A percentile compares a stretch with the other conserved stretches of the same genome.
Conservation (phyloP, 495 filamentous ascomycete species). For the Friedmanniomyces endolithicus region DNA sequence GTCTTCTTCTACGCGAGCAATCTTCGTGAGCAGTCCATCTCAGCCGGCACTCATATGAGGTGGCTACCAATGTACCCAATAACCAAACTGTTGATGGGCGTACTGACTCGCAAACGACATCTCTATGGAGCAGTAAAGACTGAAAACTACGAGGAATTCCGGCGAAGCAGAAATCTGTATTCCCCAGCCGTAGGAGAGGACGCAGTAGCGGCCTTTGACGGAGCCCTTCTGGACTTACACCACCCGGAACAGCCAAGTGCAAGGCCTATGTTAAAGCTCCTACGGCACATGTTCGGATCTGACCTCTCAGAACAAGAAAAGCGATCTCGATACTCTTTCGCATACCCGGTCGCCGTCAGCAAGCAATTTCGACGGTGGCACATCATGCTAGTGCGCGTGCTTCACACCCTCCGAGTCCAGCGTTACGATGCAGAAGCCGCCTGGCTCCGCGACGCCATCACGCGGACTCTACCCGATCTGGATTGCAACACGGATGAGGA, state of each 20-base stretch:
- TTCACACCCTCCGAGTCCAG: background rate
- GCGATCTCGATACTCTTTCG: too few species aligned
- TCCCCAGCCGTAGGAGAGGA: too few species aligned
- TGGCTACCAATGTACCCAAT: background rate
- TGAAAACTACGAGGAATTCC: background rate
- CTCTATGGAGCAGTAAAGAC: background rate
- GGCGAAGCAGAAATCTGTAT: background rate
- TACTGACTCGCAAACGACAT: background rate
- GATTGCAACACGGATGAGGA: background rate
- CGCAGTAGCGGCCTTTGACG: background rate
- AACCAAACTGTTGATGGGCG: background rate
- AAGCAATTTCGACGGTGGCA: background rate
- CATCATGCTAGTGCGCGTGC: background rate
- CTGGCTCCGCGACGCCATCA: background rate
- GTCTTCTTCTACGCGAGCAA: background rate
- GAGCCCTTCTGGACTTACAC: background rate
- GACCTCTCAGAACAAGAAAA: background rate
- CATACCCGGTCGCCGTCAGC: background rate
- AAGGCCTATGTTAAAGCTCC: background rate
- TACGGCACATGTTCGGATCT: background rate
- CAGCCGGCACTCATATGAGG: background rate
- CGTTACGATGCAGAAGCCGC: background rate
- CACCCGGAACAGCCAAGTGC: background rate
- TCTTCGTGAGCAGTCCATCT: background rate
- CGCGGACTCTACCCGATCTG: background rate